Conservation (phyloP, 768 basidiomycete genomes). For the Leucosporidium yakuticum region DNA sequence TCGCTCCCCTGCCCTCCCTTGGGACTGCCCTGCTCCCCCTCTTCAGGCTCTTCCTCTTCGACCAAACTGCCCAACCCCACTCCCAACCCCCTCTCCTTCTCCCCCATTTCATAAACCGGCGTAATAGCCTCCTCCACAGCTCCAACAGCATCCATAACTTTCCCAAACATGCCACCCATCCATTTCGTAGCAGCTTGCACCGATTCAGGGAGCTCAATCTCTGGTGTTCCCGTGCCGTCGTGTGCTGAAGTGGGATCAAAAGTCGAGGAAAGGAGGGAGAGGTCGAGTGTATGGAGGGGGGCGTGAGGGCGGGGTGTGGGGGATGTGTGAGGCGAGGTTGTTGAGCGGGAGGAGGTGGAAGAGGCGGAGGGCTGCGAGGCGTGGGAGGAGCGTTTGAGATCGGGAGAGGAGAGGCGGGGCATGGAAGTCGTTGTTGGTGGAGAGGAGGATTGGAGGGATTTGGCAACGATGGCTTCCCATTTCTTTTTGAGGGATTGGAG, state of each 20-base stretch:
- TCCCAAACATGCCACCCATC: slow-evolving; percentile 23
- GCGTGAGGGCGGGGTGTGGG: not conserved
- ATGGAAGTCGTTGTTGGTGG: slow-evolving; percentile 6
- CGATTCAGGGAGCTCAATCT: slow-evolving; percentile 15
- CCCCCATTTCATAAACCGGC: not conserved
- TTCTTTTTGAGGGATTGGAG: slow-evolving; percentile 33
- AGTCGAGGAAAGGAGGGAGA: slow-evolving; percentile 22
- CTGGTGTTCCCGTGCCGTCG: not conserved
- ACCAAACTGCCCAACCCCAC: not conserved
- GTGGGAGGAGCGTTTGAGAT: not conserved
- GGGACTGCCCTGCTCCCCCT: slow-evolving; percentile 17
- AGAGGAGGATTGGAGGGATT: slow-evolving; percentile 13
- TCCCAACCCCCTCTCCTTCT: slow-evolving; percentile 1
- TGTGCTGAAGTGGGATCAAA: slow-evolving; percentile 12
- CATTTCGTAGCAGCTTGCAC: slow-evolving; percentile 27
- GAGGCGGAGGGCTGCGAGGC: not conserved
- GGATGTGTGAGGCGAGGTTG: slow-evolving; percentile 14
- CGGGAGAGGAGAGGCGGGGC: not conserved
- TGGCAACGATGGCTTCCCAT: slow-evolving; percentile 36
- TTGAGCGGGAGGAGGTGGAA: slow-evolving; percentile 11
- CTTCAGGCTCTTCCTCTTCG: slow-evolving; percentile 3
- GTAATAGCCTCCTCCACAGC: not conserved
- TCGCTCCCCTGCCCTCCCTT: not conserved
- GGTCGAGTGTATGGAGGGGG: slow-evolving; percentile 22
- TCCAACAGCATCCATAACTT: slow-evolving; percentile 16